Percentiles rank a stretch among this genome's conserved stretches.
Conservation (phyloP, 139 green algal species). For the Chlorella sorokiniana region DNA sequence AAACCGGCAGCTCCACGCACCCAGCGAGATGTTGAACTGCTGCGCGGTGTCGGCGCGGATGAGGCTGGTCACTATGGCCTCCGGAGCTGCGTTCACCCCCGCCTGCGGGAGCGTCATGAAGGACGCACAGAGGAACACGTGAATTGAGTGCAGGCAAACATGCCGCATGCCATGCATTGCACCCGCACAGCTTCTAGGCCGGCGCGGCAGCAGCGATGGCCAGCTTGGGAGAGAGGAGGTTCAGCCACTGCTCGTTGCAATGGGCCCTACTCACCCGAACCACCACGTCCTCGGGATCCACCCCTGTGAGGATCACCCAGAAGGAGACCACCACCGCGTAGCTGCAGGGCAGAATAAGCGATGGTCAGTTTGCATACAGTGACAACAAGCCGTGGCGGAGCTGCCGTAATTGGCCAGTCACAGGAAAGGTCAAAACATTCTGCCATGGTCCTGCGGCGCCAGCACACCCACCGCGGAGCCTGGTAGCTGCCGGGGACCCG, state of each 20-base stretch:
- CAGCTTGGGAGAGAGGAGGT: too few species aligned
- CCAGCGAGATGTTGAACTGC: slow-evolving; percentile 57
- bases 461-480: not conserved
- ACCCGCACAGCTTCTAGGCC: too few species aligned
- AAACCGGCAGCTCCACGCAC: not conserved
- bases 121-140: not conserved
- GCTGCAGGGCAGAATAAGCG: not conserved
- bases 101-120: slow-evolving; percentile 21
- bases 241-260: too few species aligned
- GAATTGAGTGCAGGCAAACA: not conserved
- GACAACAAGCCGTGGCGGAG: not conserved
- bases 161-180: not conserved
- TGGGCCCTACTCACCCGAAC: slow-evolving; percentile 33
- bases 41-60: slow-evolving; percentile 50
- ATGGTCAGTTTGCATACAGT: not conserved
- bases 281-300: slow-evolving; percentile 48
- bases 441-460: too few species aligned
- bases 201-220: too few species aligned
- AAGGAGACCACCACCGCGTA: slow-evolving; percentile 65
- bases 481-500: slow-evolving; percentile 17
- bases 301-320: slow-evolving; percentile 49
- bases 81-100: slow-evolving; percentile 46
- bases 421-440: not conserved
- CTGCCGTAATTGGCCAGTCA: not conserved
- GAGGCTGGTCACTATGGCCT: slow-evolving; percentile 45